phyloP scores from a whole-genome alignment of 306 rosid genomes.

The Notholithocarpus densiflorus region DNA sequence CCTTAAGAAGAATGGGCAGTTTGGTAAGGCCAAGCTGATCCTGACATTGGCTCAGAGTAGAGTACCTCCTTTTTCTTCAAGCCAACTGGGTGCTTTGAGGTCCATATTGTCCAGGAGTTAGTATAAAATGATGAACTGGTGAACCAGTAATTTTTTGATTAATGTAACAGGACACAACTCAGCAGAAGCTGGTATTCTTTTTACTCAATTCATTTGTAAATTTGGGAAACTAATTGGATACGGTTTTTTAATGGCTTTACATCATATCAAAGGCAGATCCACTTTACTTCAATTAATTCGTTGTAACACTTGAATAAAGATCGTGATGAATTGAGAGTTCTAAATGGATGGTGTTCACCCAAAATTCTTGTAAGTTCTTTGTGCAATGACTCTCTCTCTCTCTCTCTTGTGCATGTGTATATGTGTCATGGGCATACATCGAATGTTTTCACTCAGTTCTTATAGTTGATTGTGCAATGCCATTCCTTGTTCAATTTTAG shows the following conservation, averaged over 20 bases:
- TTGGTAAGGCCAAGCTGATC: conserved; percentile 39
- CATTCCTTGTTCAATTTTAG: not conserved
- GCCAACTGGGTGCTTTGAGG: conserved; percentile 37
- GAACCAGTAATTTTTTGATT: conserved; percentile 2
- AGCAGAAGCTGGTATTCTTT: conserved; percentile 31
- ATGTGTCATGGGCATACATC: not conserved
- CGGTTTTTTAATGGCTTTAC: conserved; percentile 11
- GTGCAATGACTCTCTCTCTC: conserved; percentile 13
- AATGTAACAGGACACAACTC: conserved; percentile 27
- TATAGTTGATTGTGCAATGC: not conserved
- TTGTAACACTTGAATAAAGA: conserved; percentile 26
- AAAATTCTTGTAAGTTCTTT: conserved; percentile 27
- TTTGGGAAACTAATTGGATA: conserved; percentile 18
- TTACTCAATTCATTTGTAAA: conserved; percentile 23
- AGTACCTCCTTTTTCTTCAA: conserved; percentile 48
- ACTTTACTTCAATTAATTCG: conserved; percentile 12
- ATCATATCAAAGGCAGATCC: conserved; percentile 10
- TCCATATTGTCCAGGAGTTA: conserved; percentile 25
- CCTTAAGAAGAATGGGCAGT: conserved; percentile 46
- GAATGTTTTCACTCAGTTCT: not conserved
- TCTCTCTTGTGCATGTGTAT: not conserved
- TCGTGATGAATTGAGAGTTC: conserved; percentile 20
- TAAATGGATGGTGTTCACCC: conserved; percentile 10
- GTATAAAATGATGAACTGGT: conserved; percentile 26
- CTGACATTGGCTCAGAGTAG: conserved; percentile 43